Evolutionary conservation across 495 filamentous ascomycete genomes (phyloP).

Genomic region (Penicillium cinerascens): DNA sequence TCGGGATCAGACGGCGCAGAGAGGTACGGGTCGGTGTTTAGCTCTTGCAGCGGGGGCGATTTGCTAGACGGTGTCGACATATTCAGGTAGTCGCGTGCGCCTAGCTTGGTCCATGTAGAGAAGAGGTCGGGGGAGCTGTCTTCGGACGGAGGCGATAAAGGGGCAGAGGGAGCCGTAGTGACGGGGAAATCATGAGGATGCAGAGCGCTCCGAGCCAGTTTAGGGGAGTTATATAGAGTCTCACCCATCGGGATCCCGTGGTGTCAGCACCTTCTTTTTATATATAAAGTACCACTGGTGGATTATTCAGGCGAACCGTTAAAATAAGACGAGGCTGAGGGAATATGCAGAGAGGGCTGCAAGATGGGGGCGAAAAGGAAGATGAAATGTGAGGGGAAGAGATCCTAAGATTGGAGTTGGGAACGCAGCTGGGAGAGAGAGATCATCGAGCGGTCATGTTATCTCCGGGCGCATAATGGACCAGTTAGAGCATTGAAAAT

Average conservation of each 20-base stretch:
- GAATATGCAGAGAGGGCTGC: not conserved
- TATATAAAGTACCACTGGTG: not conserved
- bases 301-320: not conserved
- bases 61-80: slow-evolving; percentile 26
- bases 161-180: slow-evolving; percentile 2
- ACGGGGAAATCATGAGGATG: slow-evolving; percentile 15
- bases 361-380: not conserved
- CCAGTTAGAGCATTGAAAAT: not conserved
- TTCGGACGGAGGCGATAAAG: slow-evolving; percentile 21
- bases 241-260: slow-evolving; percentile 9
- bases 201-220: slow-evolving; percentile 6
- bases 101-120: slow-evolving; percentile 11
- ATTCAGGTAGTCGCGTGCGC: slow-evolving; percentile 5
- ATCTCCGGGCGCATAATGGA: not conserved
- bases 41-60: slow-evolving; percentile 20
- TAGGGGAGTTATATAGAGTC: slow-evolving; percentile 14
- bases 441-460: not conserved
- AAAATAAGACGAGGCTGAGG: not conserved
- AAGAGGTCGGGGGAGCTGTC: slow-evolving; percentile 6
- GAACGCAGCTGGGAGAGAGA: not conserved
- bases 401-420: not conserved
- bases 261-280: not conserved
- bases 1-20: slow-evolving; percentile 40
- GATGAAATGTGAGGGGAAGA: not conserved
- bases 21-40: slow-evolving; percentile 36